A percentile compares a stretch with the other conserved stretches of the same genome.
These are phyloP conservation scores for Triadica sebifera DNA, from an alignment of 345 rosid genomes.

Conservation along the genomic window DNA sequence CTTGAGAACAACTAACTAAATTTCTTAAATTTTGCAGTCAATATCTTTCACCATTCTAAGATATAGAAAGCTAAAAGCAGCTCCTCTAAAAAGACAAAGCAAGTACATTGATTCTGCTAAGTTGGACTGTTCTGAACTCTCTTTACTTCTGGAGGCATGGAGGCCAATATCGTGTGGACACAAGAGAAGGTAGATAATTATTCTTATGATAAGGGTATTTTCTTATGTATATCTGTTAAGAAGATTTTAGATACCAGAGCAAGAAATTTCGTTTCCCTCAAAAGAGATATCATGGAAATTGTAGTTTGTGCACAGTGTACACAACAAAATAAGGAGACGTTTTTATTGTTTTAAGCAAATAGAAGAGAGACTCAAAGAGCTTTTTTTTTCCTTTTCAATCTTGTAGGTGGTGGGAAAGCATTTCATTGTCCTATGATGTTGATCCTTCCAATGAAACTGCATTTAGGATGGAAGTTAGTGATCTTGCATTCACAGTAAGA, in stretches of 20 bases:
- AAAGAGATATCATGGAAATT: background rate
- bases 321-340: conserved; percentile 4
- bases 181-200: conserved; percentile 61
- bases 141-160: conserved; percentile 89
- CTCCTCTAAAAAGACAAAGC: conserved; percentile 25
- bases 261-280: background rate
- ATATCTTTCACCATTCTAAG: conserved; percentile 67
- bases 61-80: conserved; percentile 66
- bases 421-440: conserved; percentile 79
- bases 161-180: conserved; percentile 78
- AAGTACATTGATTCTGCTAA: conserved; percentile 29
- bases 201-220: background rate
- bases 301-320: background rate
- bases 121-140: conserved; percentile 26
- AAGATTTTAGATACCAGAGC: background rate
- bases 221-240: background rate
- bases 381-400: background rate
- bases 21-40: conserved; percentile 41
- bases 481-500: conserved; percentile 70
- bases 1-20: conserved; percentile 2
- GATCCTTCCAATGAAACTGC: conserved; percentile 61
- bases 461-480: conserved; percentile 71
- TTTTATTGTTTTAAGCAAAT: conserved; percentile 10
- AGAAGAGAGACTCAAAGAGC: background rate
- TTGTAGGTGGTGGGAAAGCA: conserved; percentile 93